Evolutionary conservation across 23 red algal genomes (phyloP).

Genomic region (Gracilaria domingensis): DNA sequence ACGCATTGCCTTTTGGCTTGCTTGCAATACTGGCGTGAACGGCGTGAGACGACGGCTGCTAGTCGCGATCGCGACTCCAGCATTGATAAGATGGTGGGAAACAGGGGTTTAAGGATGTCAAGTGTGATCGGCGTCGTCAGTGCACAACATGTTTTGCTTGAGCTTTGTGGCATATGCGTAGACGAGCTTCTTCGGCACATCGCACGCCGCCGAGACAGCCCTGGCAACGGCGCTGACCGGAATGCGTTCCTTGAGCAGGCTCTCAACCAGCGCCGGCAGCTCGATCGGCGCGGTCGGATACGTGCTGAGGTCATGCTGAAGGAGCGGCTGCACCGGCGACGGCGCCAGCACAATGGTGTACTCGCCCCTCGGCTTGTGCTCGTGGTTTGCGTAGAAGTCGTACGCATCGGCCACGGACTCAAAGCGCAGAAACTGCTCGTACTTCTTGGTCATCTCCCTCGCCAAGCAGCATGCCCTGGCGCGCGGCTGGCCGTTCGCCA

Average conservation of each 20-base stretch:
- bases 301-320: slow-evolving; percentile 6
- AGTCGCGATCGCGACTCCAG: no score
- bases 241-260: slow-evolving; percentile 42
- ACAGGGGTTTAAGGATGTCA: no score
- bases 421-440: slow-evolving; percentile 82
- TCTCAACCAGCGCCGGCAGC: slow-evolving; percentile 38
- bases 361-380: slow-evolving; percentile 65
- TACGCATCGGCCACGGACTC: slow-evolving; percentile 10
- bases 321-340: neutral
- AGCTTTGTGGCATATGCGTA: slow-evolving; percentile 62
- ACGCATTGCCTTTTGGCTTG: no score
- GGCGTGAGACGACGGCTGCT: no score
- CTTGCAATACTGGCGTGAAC: no score
- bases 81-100: no score
- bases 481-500: neutral
- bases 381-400: neutral
- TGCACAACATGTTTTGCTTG: no score
- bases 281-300: slow-evolving; percentile 34
- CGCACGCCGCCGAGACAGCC: slow-evolving; percentile 49
- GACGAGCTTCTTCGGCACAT: slow-evolving; percentile 53
- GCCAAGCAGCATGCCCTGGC: slow-evolving; percentile 46
- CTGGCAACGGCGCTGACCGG: slow-evolving; percentile 58
- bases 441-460: slow-evolving; percentile 91
- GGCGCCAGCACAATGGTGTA: slow-evolving; percentile 79
- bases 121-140: no score